Percentiles rank a stretch among this genome's conserved stretches.
Conservation (phyloP, 345 rosid genomes). For the Iberis pinnata region DNA sequence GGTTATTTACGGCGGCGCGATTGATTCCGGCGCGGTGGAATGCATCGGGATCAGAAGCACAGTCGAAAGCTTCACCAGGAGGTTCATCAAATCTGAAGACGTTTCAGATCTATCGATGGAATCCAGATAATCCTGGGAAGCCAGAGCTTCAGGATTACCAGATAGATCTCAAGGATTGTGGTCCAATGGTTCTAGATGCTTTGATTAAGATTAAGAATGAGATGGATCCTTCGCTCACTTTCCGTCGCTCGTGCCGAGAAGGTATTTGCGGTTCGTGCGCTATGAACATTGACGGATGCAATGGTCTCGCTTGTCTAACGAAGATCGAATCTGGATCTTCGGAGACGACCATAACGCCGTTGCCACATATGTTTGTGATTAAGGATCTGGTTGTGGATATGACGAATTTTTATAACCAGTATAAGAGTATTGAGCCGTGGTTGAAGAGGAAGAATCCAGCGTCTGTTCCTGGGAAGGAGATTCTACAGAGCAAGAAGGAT, state of each 20-base stretch:
- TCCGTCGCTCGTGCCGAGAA: constrained; percentile 95
- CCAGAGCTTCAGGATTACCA: constrained; percentile 67
- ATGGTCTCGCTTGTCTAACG: constrained; percentile 88
- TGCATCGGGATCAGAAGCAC: constrained; percentile 46
- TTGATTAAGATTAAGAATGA: constrained; percentile 96
- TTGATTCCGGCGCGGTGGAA: constrained; percentile 36
- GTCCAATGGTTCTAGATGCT: constrained; percentile 96
- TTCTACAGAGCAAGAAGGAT: constrained; percentile 85
- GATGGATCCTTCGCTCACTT: constrained; percentile 86
- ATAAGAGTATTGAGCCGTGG: constrained; percentile 99
- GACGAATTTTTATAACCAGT: constrained; percentile 97
- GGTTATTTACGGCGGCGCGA: constrained; percentile 29
- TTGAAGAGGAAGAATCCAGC: constrained; percentile 85
- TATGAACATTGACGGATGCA: constrained; percentile 97
- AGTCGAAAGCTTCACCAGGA: constrained; percentile 9
- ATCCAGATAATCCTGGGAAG: constrained; percentile 68
- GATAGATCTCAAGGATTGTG: constrained; percentile 83
- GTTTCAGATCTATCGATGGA: constrained; percentile 96
- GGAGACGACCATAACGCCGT: constrained; percentile 56
- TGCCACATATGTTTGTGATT: constrained; percentile 95
- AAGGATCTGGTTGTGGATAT: constrained; percentile 96
- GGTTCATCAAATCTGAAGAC: constrained; percentile 43
- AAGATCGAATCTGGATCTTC: constrained; percentile 45
- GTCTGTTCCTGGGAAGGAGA: constrained; percentile 65
- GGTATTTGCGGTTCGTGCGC: constrained; percentile 98